phyloP scores from a whole-genome alignment of 2,329 filamentous ascomycete genomes.

The Sphaerostilbella broomeana region DNA sequence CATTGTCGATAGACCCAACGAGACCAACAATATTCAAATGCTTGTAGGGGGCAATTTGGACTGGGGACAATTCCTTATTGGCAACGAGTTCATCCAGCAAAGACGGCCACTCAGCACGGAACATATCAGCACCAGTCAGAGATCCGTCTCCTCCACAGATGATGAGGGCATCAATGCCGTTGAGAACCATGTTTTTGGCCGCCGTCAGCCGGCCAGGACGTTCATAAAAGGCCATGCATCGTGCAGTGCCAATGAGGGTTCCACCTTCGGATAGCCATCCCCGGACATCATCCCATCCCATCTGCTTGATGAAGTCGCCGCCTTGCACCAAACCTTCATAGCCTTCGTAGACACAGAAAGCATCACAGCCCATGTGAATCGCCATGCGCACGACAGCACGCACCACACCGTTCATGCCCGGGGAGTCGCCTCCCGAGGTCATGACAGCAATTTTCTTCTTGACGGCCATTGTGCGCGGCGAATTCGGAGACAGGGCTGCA shows the following conservation, averaged over 20 bases:
- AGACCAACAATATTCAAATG: constrained; percentile 94
- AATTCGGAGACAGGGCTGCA: constrained; percentile 13
- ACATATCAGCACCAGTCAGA: constrained; percentile 89
- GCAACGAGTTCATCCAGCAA: constrained; percentile 78
- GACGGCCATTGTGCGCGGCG: constrained; percentile 33
- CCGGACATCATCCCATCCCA: constrained; percentile 89
- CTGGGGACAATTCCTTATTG: constrained; percentile 60
- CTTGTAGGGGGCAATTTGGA: constrained; percentile 69
- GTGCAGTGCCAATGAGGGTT: constrained; percentile 90
- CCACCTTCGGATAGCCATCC: constrained; percentile 92
- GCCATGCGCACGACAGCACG: constrained; percentile 87
- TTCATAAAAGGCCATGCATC: constrained; percentile 89
- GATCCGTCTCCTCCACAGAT: constrained; percentile 97
- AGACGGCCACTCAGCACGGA: constrained; percentile 86
- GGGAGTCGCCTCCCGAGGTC: constrained; percentile 91
- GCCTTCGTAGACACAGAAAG: constrained; percentile 81
- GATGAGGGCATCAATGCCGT: constrained; percentile 91
- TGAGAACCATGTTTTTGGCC: constrained; percentile 88
- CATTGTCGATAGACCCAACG: constrained; percentile 97
- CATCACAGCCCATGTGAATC: constrained; percentile 74
- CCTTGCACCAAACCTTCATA: constrained; percentile 93
- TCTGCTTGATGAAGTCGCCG: constrained; percentile 77
- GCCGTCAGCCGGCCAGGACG: constrained; percentile 74
- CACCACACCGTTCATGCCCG: constrained; percentile 90
- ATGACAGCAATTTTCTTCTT: constrained; percentile 77